phyloP scores from a whole-genome alignment of 768 basidiomycete species.

The Omphalotus guepiniiformis region DNA sequence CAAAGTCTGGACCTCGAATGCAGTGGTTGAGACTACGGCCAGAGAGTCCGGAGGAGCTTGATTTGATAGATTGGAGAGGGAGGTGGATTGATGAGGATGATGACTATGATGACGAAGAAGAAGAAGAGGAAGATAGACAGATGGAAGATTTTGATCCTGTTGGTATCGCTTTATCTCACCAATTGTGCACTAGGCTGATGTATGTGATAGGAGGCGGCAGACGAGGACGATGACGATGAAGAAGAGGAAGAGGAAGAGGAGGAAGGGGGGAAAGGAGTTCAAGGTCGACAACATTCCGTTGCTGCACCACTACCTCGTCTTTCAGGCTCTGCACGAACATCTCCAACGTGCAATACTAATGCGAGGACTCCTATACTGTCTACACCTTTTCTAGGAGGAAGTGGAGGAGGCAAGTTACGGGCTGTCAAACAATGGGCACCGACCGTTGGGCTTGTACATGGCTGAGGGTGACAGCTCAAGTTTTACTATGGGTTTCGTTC shows the following conservation, averaged over 20 bases:
- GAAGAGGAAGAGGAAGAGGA: constrained; percentile 53
- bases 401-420: neutral
- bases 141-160: constrained; percentile 90
- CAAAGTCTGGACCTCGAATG: constrained; percentile 95
- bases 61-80: constrained; percentile 87
- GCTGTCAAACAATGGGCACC: constrained; percentile 3
- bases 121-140: constrained; percentile 56
- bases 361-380: neutral
- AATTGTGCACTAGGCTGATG: too few species aligned
- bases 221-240: constrained; percentile 46
- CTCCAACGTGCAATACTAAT: constrained; percentile 1
- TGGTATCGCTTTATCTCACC: too few species aligned
- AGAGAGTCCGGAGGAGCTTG: constrained; percentile 72
- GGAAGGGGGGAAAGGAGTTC: constrained; percentile 16
- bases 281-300: neutral
- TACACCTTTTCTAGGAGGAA: neutral
- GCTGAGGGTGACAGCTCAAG: neutral
- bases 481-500: neutral
- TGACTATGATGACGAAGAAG: constrained; percentile 69
- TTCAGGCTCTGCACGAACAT: constrained; percentile 1
- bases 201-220: constrained; percentile 39
- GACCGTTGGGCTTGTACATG: neutral
- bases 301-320: too few species aligned
- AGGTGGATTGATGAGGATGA: constrained; percentile 77
- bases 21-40: constrained; percentile 92